Evolutionary conservation across 2,329 filamentous ascomycete genomes (phyloP).

Genomic region (Aureobasidium sp.): DNA sequence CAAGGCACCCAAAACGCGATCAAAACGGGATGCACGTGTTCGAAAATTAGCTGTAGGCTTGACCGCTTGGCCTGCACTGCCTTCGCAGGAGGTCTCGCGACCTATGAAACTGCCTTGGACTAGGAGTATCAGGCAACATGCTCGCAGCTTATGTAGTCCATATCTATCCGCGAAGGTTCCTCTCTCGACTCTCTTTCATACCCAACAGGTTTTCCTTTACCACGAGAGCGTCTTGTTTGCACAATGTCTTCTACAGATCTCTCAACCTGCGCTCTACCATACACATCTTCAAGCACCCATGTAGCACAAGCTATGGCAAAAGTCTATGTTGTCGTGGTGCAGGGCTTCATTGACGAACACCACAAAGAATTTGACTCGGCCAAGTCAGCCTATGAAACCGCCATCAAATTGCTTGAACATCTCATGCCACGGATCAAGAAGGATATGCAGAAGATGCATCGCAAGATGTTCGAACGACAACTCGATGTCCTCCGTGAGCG

Average conservation of each 20-base stretch:
- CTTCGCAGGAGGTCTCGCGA: too few species aligned
- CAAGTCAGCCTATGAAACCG: neutral
- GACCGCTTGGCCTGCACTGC: too few species aligned
- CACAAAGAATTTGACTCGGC: neutral
- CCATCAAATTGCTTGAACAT: neutral
- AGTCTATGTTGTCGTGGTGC: neutral
- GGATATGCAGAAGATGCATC: neutral
- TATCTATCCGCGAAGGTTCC: too few species aligned
- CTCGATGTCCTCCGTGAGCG: neutral
- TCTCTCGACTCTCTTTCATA: neutral
- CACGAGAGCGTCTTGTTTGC: too few species aligned
- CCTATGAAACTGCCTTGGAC: too few species aligned
- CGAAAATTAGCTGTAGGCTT: too few species aligned
- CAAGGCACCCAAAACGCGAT: neutral
- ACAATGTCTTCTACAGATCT: neutral
- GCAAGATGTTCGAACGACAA: neutral
- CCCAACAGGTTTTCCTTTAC: neutral
- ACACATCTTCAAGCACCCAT: neutral
- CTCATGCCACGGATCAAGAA: neutral
- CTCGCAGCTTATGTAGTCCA: too few species aligned
- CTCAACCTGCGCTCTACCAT: neutral
- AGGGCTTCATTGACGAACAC: neutral
- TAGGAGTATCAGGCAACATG: too few species aligned
- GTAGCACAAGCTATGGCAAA: neutral
- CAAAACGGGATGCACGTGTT: neutral